Evolutionary conservation across 2,329 filamentous ascomycete species (phyloP), one percentile per base, ranked within the genome.

Genomic region (Neofusicoccum sp.): DNA sequence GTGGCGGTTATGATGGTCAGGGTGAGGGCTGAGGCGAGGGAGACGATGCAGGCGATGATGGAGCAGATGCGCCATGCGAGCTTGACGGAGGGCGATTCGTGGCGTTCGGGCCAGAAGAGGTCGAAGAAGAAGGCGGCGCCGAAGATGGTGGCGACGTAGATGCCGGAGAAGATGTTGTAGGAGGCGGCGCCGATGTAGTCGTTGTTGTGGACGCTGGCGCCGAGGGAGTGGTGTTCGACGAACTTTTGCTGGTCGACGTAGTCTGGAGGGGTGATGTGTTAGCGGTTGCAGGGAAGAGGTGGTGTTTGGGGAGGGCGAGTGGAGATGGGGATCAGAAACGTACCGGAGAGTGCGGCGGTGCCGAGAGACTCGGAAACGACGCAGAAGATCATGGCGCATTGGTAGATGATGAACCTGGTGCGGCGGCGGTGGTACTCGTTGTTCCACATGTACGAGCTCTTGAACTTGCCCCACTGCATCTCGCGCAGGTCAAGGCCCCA

Each of bases 71-170:
- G 83, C 85, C 84, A 87, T 0, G 83, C 81, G n/a, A 80, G 67
- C 54, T 81, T 80, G 3, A 86, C 83, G 22, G 76, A 70, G 22
- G 65, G 70, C 3, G 76, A 80, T 65, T 87, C 84, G 8, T 77
- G 71, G 52, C 84, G 78, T 58, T 84, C 83, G 0, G 84, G 84
- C 83, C 83, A 87, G 74, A 86, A 85, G 3, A 87, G 79, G 68
- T 87, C 85, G 72, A 87, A 86, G 77, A 87, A 86, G 76, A 87
- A 87, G 0, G 80, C 84, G 0, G 81, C 80, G 28, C 84, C 84
- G 67, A 87, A 87, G 67, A 87, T 82, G 49, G 80, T 83, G 12
- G 84, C 84, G 7, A 86, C 81, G 16, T 80, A 83, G 36, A 87
- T 77, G 22, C 85, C 84, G 6, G 83, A 80, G 65, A 85, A 86